Evolutionary conservation across 805 yeast species (phyloP), one percentile per base, ranked within the genome.

Genomic region (Myxozyma monticola): DNA sequence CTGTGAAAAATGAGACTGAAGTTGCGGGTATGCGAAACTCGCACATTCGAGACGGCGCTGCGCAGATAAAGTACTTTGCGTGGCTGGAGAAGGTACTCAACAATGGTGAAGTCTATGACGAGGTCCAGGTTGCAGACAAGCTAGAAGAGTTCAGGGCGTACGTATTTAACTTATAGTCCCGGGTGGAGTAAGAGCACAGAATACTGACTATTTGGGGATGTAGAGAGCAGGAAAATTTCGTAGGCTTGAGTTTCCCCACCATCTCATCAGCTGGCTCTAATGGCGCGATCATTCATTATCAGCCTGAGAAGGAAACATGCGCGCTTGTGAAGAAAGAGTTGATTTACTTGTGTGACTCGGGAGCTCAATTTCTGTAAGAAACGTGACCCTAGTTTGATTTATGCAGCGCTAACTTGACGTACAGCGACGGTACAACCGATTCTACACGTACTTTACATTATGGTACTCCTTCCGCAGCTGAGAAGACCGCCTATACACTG

Each of bases 401-500:
- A 14, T 6, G 36, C 15, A 6, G 8, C 14, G 36, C 7, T 14
- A 33, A 14, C 6, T 33, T 33, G 6, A 33, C n/a, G 36, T 31
- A 20, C 31, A 51, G 45, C 20, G 96, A 90, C 63, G 99, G 99
- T 9, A 93, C 99, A 0, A 93, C 99, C 0, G 99, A 93, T 65
- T 88, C 91, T 24, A 93, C 99, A 0, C 77, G 99, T 61, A 88
- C 97, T 0, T 68, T 81, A 42, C 91, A 87, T 65, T 84, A 88
- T 64, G 71, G 71, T 8, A 66, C 68, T 1, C 87, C 91, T 14
- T 62, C 77, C 0, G 61, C 59, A 15, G 85, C 84, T 55, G 84
- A 84, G 64, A 73, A 70, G 30, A 76, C 75, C 56, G 81, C 81
- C 45, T 91, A 88, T 67, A 86, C 98, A 0, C 71, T 87, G 37